These are phyloP conservation scores for Nicotiana paniculata DNA, from an alignment of 257 asterid genomes.

Conservation along the genomic window DNA sequence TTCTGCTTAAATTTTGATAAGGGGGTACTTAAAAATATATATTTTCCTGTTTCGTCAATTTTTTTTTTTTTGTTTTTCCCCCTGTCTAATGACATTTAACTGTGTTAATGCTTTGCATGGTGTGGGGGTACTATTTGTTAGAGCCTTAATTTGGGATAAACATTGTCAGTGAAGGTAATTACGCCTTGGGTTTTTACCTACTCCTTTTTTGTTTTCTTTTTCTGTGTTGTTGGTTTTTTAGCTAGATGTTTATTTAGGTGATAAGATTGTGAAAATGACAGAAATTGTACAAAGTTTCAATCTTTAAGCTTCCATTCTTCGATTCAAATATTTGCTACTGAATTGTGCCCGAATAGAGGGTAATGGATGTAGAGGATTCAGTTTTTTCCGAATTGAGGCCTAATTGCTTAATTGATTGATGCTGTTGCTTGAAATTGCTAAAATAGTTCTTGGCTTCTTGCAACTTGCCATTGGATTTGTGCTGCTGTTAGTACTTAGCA, in stretches of 20 bases:
- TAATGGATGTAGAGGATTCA: background rate
- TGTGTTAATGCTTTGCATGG: background rate
- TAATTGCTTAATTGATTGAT: background rate
- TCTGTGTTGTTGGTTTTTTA: background rate
- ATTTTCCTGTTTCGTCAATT: background rate
- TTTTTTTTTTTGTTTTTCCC: background rate
- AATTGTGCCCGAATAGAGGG: background rate
- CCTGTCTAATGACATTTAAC: background rate
- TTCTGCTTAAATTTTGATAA: background rate
- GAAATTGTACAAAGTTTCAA: background rate
- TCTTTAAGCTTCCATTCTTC: background rate
- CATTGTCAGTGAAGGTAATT: background rate
- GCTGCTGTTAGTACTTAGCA: background rate
- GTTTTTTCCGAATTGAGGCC: background rate
- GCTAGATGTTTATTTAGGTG: background rate
- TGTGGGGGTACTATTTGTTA: background rate
- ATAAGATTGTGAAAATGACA: background rate
- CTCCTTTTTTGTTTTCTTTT: background rate
- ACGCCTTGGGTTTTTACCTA: background rate
- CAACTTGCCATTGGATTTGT: background rate
- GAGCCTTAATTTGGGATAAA: background rate
- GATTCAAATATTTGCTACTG: background rate
- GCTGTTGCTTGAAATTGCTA: background rate
- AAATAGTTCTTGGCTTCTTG: background rate
- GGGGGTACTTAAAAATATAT: background rate